Conservation (phyloP, 192 early-diverging fungal species). For the Diversispora epigaea region DNA sequence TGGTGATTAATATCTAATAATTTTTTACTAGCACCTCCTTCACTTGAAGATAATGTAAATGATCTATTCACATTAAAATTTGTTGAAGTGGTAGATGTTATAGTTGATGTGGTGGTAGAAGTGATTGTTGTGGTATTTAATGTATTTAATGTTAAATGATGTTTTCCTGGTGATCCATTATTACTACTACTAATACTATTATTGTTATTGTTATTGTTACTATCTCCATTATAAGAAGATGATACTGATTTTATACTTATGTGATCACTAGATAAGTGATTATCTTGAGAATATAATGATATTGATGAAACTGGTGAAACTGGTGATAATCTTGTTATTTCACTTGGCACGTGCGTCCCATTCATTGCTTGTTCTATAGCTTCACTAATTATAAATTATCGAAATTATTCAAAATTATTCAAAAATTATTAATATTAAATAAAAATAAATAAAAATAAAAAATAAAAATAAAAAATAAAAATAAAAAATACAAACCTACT, state of each 20-base stretch:
- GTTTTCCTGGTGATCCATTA: slow-evolving; percentile 1
- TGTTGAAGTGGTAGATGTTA: neutral
- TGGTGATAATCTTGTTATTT: neutral
- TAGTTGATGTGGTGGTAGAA: neutral
- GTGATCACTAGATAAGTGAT: too few relatives aligned
- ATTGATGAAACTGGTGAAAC: too few relatives aligned
- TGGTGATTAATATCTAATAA: slow-evolving; percentile 14
- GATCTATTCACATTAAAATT: slow-evolving; percentile 17
- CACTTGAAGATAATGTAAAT: slow-evolving; percentile 10
- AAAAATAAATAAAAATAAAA: neutral
- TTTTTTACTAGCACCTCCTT: slow-evolving; percentile 4
- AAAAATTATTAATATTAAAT: too few relatives aligned
- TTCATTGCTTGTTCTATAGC: too few relatives aligned
- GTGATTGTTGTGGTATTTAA: neutral
- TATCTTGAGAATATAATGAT: too few relatives aligned
- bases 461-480: neutral
- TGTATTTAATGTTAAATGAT: neutral
- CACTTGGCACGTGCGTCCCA: too few relatives aligned
- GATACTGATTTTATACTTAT: too few relatives aligned
- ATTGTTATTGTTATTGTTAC: too few relatives aligned
- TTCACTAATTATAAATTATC: too few relatives aligned
- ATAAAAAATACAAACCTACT: slow-evolving; percentile 32
- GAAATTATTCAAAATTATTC: too few relatives aligned
- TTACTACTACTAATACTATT: too few relatives aligned
- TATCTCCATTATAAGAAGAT: too few relatives aligned